Evolutionary conservation across 73 alveolate genomes (phyloP).

Genomic region (Uronychia setigera): DNA sequence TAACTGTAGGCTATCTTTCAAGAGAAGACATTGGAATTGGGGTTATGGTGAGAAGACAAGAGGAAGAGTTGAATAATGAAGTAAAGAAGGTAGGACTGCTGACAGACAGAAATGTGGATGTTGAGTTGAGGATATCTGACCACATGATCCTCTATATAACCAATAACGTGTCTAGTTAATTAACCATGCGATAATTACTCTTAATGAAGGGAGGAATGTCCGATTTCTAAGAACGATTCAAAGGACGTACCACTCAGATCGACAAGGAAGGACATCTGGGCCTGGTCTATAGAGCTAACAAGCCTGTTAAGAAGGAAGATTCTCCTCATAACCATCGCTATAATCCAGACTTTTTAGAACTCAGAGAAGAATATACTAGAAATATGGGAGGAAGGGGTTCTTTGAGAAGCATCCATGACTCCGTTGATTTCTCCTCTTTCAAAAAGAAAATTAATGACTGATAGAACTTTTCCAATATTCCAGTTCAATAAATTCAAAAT

Average conservation of each 20-base stretch:
- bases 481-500: not conserved
- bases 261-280: not conserved
- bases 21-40: constrained; percentile 26
- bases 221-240: not conserved
- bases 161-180: too few relatives aligned
- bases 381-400: not conserved
- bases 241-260: not conserved
- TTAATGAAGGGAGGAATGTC: not conserved
- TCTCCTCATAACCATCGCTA: too few relatives aligned
- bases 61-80: constrained; percentile 37
- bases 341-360: not conserved
- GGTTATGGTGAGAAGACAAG: constrained; percentile 4
- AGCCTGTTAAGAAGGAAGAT: not conserved
- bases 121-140: constrained; percentile 31
- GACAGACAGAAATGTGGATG: constrained; percentile 36
- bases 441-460: too few relatives aligned
- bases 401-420: not conserved
- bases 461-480: too few relatives aligned
- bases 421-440: not conserved
- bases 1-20: constrained; percentile 18
- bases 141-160: constrained; percentile 24
- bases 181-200: not conserved
- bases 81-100: constrained; percentile 50
- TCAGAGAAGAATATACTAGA: not conserved
- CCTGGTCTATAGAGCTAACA: not conserved